These are phyloP conservation scores for Garcia nutans DNA, from an alignment of 345 rosid genomes.

Conservation along the genomic window DNA sequence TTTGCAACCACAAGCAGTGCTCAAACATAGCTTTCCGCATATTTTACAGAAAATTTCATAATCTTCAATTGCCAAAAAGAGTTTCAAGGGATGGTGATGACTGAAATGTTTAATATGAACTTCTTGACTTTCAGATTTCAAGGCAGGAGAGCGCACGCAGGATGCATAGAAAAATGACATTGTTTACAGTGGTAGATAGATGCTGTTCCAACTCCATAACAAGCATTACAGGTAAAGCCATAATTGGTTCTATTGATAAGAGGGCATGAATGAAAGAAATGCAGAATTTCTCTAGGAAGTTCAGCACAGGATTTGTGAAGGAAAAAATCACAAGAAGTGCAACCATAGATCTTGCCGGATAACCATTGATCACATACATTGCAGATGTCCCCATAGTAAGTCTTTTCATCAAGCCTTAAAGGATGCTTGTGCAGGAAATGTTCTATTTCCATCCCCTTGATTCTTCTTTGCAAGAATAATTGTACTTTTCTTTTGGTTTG, in stretches of 20 bases:
- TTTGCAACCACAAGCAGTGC: background rate
- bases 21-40: background rate
- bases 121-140: background rate
- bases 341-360: background rate
- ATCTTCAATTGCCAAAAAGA: background rate
- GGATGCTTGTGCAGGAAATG: no score
- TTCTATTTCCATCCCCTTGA: no score
- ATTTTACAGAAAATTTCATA: background rate
- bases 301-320: background rate
- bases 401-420: no score
- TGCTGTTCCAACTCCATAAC: no score
- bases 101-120: constrained; percentile 6
- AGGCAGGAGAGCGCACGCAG: background rate
- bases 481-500: no score
- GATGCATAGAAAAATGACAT: constrained; percentile 2
- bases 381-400: no score
- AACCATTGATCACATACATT: no score
- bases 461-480: no score
- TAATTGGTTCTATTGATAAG: no score
- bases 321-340: background rate
- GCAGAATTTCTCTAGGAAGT: no score
- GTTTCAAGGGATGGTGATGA: constrained; percentile 12
- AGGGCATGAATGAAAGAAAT: no score
- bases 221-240: no score
- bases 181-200: background rate